Percentiles rank a stretch among this genome's conserved stretches.
These are phyloP conservation scores for Chalaropsis ovoidea DNA, from an alignment of 2,329 filamentous ascomycete species.

Conservation along the genomic window DNA sequence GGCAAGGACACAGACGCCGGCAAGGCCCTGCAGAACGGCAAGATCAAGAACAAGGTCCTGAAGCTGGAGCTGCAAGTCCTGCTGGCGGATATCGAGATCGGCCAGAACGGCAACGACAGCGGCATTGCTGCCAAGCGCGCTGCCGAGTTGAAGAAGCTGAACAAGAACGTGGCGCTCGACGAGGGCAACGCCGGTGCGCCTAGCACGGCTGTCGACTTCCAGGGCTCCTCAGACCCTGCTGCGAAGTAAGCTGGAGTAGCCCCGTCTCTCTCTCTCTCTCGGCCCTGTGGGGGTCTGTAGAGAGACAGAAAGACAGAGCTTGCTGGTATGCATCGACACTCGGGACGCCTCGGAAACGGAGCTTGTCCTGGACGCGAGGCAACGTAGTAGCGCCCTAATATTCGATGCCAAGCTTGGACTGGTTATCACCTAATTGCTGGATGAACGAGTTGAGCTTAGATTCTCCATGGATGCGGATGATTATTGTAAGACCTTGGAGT, in stretches of 20 bases:
- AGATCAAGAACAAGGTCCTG: slow-evolving; percentile 52
- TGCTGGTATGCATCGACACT: neutral
- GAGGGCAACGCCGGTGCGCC: slow-evolving; percentile 31
- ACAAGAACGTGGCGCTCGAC: slow-evolving; percentile 41
- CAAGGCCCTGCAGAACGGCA: slow-evolving; percentile 41
- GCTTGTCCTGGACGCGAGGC: neutral
- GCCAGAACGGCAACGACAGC: slow-evolving; percentile 35
- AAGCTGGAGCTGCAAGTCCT: slow-evolving; percentile 47
- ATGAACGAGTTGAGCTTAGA: slow-evolving; percentile 16
- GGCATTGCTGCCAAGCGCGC: slow-evolving; percentile 20
- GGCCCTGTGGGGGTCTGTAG: neutral
- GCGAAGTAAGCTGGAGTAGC: neutral
- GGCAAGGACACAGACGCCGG: slow-evolving; percentile 33
- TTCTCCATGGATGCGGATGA: slow-evolving; percentile 1
- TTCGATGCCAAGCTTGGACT: neutral
- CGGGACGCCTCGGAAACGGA: neutral
- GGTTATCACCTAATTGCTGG: neutral
- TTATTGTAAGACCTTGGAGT: neutral
- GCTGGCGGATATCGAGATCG: slow-evolving; percentile 37
- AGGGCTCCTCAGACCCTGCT: slow-evolving; percentile 26
- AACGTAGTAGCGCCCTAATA: neutral
- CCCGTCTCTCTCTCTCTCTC: neutral
- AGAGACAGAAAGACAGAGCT: neutral
- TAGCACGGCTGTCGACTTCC: slow-evolving; percentile 34
- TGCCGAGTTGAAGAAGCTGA: slow-evolving; percentile 42